phyloP scores from a whole-genome alignment of 169 alveolate genomes.

The Cryptosporidium andersoni region DNA sequence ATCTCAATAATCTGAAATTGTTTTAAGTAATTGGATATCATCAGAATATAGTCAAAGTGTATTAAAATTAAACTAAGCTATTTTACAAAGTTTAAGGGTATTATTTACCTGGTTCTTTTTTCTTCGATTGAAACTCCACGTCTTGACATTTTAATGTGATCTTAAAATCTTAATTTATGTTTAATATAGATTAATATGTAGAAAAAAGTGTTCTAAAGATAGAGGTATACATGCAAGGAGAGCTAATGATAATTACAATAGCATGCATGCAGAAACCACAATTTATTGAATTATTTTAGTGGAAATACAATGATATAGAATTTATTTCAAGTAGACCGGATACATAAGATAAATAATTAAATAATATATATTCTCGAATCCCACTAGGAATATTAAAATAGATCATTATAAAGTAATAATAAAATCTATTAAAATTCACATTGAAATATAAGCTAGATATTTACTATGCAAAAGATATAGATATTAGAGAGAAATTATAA shows the following conservation, averaged over 20 bases:
- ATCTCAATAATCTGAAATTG: constrained; percentile 18
- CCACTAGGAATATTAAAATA: no score
- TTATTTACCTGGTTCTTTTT: constrained; percentile 60
- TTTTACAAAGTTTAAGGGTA: background rate
- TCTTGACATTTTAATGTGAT: constrained; percentile 30
- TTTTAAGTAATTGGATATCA: background rate
- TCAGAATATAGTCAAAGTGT: background rate
- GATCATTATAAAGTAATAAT: no score
- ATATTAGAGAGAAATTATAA: background rate
- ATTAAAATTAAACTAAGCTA: background rate
- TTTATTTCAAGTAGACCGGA: background rate
- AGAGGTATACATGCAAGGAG: background rate
- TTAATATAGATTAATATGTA: no score
- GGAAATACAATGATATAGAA: background rate
- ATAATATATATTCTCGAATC: constrained; percentile 5
- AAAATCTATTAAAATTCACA: background rate
- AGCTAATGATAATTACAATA: background rate
- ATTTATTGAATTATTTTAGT: background rate
- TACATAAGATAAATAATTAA: background rate
- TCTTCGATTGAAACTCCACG: constrained; percentile 71
- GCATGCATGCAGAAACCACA: constrained; percentile 64
- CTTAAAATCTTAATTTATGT: no score
- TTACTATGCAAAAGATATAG: background rate
- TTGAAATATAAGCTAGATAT: background rate
- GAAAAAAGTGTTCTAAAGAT: no score